Conservation (phyloP, 2,329 filamentous ascomycete genomes). For the Cercospora canescens region DNA sequence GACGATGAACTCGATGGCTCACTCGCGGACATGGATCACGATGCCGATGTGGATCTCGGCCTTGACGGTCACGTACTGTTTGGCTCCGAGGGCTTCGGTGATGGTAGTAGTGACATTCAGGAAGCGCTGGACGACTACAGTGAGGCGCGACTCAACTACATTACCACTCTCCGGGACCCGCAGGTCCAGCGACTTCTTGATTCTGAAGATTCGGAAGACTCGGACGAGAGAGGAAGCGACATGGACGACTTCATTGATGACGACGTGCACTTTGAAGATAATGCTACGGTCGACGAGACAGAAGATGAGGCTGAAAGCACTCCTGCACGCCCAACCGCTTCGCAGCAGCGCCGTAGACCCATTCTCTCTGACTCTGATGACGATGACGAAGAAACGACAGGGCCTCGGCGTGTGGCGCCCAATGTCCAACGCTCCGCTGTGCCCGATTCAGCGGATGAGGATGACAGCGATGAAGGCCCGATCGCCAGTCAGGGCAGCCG, state of each 20-base stretch:
- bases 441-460: conserved; percentile 17
- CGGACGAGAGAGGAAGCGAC: conserved; percentile 20
- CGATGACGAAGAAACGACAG: conserved; percentile 5
- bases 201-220: conserved; percentile 11
- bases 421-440: not conserved
- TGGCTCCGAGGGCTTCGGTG: conserved; percentile 9
- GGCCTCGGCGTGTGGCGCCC: conserved; percentile 4
- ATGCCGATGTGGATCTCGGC: conserved; percentile 26
- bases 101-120: conserved; percentile 2
- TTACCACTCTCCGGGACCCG: not conserved
- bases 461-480: conserved; percentile 21
- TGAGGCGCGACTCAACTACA: not conserved
- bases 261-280: conserved; percentile 12
- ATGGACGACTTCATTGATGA: conserved; percentile 22
- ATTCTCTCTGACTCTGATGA: conserved; percentile 29
- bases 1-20: conserved; percentile 40
- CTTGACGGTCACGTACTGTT: conserved; percentile 7
- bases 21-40: conserved; percentile 43
- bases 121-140: not conserved
- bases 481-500: conserved; percentile 5
- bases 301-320: conserved; percentile 23
- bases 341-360: conserved; percentile 6
- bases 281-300: conserved; percentile 13
- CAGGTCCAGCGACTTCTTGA: not conserved
- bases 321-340: conserved; percentile 13